phyloP scores from a whole-genome alignment of 1,139 yeast species.

The Kodamaea plutei region DNA sequence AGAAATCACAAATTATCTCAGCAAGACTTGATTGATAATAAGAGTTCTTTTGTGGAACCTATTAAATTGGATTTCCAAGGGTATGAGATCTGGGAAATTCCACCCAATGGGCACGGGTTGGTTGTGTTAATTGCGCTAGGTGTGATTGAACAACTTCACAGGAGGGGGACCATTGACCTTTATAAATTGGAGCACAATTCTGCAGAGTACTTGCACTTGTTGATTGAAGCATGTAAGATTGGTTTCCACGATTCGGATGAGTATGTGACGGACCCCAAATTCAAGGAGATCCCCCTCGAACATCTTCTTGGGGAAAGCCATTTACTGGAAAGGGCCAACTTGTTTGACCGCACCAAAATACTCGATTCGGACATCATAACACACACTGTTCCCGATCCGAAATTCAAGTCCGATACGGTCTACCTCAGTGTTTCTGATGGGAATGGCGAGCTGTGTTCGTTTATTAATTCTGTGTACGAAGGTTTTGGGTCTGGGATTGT shows the following conservation, averaged over 20 bases:
- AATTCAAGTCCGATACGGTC: constrained; percentile 70
- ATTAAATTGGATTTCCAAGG: constrained; percentile 46
- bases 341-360: constrained; percentile 38
- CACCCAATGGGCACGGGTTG: constrained; percentile 80
- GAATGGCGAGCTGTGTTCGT: constrained; percentile 79
- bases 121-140: constrained; percentile 71
- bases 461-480: constrained; percentile 71
- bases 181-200: constrained; percentile 58
- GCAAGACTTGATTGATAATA: constrained; percentile 55
- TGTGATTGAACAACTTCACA: constrained; percentile 53
- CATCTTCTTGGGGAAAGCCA: constrained; percentile 39
- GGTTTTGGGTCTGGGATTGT: constrained; percentile 72
- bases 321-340: constrained; percentile 46
- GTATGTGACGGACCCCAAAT: constrained; percentile 58
- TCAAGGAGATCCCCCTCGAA: constrained; percentile 28
- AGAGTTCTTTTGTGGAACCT: constrained; percentile 61
- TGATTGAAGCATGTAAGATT: constrained; percentile 67
- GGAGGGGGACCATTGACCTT: constrained; percentile 42
- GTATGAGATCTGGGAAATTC: constrained; percentile 62
- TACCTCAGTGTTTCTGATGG: constrained; percentile 67
- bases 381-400: constrained; percentile 60
- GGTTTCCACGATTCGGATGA: constrained; percentile 78
- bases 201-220: constrained; percentile 61
- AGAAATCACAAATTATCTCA: constrained; percentile 54
- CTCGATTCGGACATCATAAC: constrained; percentile 41